Base-by-base conservation (phyloP, 805 yeast genomes). In the Suhomyces pyralidae region DNA sequence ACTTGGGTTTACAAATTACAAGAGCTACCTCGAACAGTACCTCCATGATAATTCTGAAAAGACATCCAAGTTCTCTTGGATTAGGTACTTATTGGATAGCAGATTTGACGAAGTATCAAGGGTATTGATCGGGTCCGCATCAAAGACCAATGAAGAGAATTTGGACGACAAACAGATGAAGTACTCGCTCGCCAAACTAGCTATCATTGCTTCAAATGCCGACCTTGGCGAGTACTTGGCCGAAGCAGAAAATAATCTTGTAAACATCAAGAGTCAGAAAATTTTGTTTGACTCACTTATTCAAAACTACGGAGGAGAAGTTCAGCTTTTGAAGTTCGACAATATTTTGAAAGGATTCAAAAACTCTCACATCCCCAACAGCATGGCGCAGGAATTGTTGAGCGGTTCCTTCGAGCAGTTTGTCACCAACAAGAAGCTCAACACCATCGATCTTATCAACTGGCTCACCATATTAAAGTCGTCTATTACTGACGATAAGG, bases 101-200 rank as follows among this genome's bases (percentile, higher is more conserved):
- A 73, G 82, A 8, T 87, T 77, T 62, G 57, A 49, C 4, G 61
- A 67, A 1, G 93, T 91, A 0, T 71, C 85, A 1, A 59, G 64
- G 12, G 72, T 76, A 1, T 69, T 90, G 28, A 60, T 73, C 3
- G 62, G 68, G 14, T 77, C 81, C 25, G 70, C 77, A 4, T 68
- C 73, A 12, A 64, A 75, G 3, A 20, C 52, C 4, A 55, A 63
- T 2, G 78, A 77, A 15, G 82, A 80, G 24, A 61, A 68, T 8
- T 71, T 77, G 44, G 67, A 67, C 10, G 79, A 78, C 57, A 80
- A 79, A 59, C 82, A 79, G 58, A 60, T 86, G 20, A 83, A 83
- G 57, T 75, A 84, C 54, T 86, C 90, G 52, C 67, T 90, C 48
- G 92, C 96, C 1, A 90, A 90, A 65, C 67, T 91, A 20, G 70